Evolutionary conservation across 2,329 filamentous ascomycete genomes (phyloP).

Genomic region (Zelopaecilomyces penicillatus): DNA sequence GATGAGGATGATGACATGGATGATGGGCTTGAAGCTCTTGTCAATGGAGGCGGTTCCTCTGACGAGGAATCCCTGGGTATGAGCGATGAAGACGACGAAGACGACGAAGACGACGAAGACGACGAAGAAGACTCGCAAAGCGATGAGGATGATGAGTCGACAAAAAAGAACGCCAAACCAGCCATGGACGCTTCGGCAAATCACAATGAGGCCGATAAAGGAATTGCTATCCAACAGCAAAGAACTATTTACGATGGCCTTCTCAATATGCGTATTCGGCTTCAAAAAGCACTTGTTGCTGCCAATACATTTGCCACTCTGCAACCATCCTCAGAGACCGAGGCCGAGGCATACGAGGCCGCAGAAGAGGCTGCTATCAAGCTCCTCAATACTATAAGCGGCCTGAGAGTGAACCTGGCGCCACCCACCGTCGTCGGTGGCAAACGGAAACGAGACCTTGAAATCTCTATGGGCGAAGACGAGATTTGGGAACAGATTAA

Average conservation of each 20-base stretch:
- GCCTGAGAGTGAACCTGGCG: conserved; percentile 54
- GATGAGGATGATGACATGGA: conserved; percentile 31
- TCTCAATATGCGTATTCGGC: conserved; percentile 79
- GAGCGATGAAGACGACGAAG: conserved; percentile 28
- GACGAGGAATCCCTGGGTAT: conserved; percentile 27
- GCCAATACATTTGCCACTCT: conserved; percentile 61
- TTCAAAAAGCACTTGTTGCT: conserved; percentile 83
- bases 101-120: conserved; percentile 27
- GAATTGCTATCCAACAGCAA: conserved; percentile 76
- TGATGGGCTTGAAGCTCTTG: conserved; percentile 27
- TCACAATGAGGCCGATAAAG: conserved; percentile 65
- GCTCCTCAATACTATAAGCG: conserved; percentile 73
- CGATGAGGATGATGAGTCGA: conserved; percentile 16
- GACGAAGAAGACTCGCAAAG: conserved; percentile 23
- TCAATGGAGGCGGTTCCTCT: conserved; percentile 22
- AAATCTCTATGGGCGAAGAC: conserved; percentile 48
- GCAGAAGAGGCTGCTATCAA: conserved; percentile 80
- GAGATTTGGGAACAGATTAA: conserved; percentile 68
- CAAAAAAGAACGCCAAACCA: conserved; percentile 24
- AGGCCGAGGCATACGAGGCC: conserved; percentile 53
- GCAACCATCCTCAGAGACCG: conserved; percentile 29
- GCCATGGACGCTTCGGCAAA: conserved; percentile 23
- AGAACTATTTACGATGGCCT: conserved; percentile 79
- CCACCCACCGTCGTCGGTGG: conserved; percentile 41
- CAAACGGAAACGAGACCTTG: conserved; percentile 53